A percentile compares a stretch with the other conserved stretches of the same genome.
Evolutionary conservation across 139 green algal species (phyloP).

Genomic region (Raphidocelis subcapitata): DNA sequence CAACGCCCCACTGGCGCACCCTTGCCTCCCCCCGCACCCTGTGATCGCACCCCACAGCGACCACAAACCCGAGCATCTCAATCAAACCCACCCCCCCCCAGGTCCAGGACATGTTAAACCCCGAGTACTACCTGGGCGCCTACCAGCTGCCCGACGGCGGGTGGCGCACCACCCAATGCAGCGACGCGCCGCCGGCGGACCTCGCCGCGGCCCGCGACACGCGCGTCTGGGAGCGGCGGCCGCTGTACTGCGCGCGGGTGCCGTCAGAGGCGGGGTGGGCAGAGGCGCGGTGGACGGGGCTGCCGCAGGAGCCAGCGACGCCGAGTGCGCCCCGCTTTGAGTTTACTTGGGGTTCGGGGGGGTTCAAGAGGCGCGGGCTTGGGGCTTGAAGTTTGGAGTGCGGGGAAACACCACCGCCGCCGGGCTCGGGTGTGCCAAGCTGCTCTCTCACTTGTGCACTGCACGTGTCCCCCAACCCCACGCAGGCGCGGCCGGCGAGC

Average conservation of each 20-base stretch:
- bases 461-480: background rate
- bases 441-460: background rate
- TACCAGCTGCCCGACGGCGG: conserved; percentile 30
- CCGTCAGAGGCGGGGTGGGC: conserved; percentile 47
- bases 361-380: too few species aligned
- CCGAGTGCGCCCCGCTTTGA: background rate
- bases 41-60: background rate
- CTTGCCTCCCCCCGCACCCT: too few species aligned
- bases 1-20: background rate
- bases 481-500: background rate
- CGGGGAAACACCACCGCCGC: background rate
- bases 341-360: too few species aligned
- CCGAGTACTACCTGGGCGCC: conserved; percentile 66
- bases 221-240: conserved; percentile 45
- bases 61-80: background rate
- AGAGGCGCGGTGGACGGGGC: conserved; percentile 10
- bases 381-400: background rate
- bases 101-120: conserved; percentile 72
- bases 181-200: background rate
- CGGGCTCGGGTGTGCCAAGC: background rate
- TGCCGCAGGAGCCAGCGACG: conserved; percentile 2
- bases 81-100: conserved; percentile 18
- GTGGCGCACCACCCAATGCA: conserved; percentile 48
- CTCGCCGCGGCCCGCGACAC: background rate
- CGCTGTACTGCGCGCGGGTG: conserved; percentile 40